Evolutionary conservation across 129 eudicot species (phyloP).

Genomic region (Calendula officinalis): DNA sequence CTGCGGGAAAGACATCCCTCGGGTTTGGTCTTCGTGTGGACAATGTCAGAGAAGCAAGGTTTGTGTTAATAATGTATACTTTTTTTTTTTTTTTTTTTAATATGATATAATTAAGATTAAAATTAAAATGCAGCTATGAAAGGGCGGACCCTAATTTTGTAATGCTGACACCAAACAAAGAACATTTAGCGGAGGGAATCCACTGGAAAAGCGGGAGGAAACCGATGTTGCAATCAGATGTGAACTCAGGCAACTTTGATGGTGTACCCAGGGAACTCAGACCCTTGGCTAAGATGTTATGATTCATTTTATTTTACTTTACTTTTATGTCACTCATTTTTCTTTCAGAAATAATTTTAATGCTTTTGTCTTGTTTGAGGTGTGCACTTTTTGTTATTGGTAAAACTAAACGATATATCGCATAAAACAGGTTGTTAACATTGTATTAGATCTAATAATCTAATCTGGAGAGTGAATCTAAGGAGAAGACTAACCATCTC

Average conservation of each 20-base stretch:
- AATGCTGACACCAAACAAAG: slow-evolving; percentile 92
- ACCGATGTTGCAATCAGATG: slow-evolving; percentile 66
- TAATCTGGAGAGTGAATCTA: too few relatives aligned
- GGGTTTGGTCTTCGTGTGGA: slow-evolving; percentile 89
- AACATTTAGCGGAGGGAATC: slow-evolving; percentile 82
- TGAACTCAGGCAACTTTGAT: slow-evolving; percentile 75
- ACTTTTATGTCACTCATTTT: too few relatives aligned
- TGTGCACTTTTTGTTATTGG: too few relatives aligned
- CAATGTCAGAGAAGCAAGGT: slow-evolving; percentile 87
- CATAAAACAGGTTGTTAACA: too few relatives aligned
- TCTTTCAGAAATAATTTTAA: neutral
- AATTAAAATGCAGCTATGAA: slow-evolving; percentile 59
- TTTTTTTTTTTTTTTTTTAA: neutral
- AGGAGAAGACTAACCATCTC: too few relatives aligned
- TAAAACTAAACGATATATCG: too few relatives aligned
- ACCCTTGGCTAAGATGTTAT: slow-evolving; percentile 72
- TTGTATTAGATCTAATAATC: too few relatives aligned
- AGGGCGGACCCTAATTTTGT: slow-evolving; percentile 91
- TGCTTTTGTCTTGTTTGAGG: neutral
- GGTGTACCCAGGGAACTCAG: slow-evolving; percentile 83
- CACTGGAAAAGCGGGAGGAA: slow-evolving; percentile 74
- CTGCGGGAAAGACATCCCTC: slow-evolving; percentile 52
- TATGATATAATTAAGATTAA: neutral
- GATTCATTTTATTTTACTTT: neutral
- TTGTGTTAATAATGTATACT: slow-evolving; percentile 9